Evolutionary conservation across 192 early-diverging fungal genomes (phyloP).

Genomic region (Coemansia sp.): DNA sequence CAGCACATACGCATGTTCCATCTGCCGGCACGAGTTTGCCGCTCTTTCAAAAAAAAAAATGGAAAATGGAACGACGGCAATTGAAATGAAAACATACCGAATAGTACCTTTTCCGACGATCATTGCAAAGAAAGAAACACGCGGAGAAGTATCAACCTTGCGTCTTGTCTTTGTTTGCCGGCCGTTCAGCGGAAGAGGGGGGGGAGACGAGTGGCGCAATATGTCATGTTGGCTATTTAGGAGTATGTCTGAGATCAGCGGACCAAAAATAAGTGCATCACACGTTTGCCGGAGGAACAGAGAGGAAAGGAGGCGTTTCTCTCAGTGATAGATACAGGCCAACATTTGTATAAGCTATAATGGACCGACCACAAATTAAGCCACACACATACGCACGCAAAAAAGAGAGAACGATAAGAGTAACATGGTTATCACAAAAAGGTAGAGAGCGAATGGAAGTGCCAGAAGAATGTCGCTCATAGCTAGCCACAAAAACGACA

Average conservation of each 20-base stretch:
- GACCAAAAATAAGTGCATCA: not conserved
- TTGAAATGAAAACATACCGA: too few relatives aligned
- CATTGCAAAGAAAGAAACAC: not conserved
- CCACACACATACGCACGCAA: too few relatives aligned
- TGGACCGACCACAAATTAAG: too few relatives aligned
- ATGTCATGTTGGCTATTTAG: not conserved
- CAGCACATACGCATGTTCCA: not conserved
- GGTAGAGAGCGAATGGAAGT: too few relatives aligned
- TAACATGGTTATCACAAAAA: too few relatives aligned
- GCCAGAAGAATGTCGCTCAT: too few relatives aligned
- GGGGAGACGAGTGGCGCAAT: slow-evolving; percentile 6
- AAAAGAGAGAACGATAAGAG: too few relatives aligned
- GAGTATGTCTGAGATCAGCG: not conserved
- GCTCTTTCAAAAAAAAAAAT: too few relatives aligned
- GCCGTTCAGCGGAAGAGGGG: not conserved
- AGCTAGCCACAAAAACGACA: not conserved
- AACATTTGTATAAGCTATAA: not conserved
- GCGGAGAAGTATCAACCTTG: not conserved
- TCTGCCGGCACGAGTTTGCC: not conserved
- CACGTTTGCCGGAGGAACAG: not conserved
- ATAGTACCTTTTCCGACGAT: too few relatives aligned
- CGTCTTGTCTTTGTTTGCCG: not conserved
- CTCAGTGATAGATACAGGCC: not conserved
- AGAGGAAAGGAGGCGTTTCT: not conserved
- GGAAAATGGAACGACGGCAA: too few relatives aligned